Evolutionary conservation across 768 basidiomycete species (phyloP), one percentile per base, ranked within the genome.

Genomic region (Psilocybe azurescens): DNA sequence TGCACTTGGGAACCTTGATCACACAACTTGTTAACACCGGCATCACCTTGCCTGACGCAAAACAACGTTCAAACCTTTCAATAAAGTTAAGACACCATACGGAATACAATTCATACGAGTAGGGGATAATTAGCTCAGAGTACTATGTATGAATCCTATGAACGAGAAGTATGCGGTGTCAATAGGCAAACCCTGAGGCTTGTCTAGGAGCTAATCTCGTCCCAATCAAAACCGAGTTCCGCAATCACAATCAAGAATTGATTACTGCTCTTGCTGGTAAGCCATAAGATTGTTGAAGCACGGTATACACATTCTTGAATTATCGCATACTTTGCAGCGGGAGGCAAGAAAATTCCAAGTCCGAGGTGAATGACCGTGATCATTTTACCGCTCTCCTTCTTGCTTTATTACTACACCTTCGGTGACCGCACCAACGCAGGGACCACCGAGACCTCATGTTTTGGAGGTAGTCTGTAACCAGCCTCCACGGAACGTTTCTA

Each of bases 401-500:
- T 59, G 47, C 62, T 59, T 59, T 59, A 61, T 61, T 59, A 50
- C 64, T 55, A 59, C 63, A 54, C 65, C 50, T 56, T 63, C 56
- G 59, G 60, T 62, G 61, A 64, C 62, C 61, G 56, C 65, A 62
- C 63, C 62, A 65, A 57, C 55, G 56, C 65, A 66, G 67, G 61
- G 62, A 71, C 63, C 69, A 68, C 65, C 70, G 68, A 73, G 69
- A 69, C 73, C 71, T 75, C 66, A 83, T 83, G 81, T 83, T 83
- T 76, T 83, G 81, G 81, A 83, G 81, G 81, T 81, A 82, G 73
- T 74, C 71, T 73, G 75, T 66, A 66, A 67, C 69, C 70, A 72
- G 68, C 66, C 70, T 68, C 68, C 66, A 52, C 64, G 62, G 54
- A 69, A 65, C 62, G 62, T 66, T 65, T 71, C 69, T 72, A 66